Evolutionary conservation across 176 grass and related monocot species (phyloP).

Genomic region (Cenchrus fungigraminus): DNA sequence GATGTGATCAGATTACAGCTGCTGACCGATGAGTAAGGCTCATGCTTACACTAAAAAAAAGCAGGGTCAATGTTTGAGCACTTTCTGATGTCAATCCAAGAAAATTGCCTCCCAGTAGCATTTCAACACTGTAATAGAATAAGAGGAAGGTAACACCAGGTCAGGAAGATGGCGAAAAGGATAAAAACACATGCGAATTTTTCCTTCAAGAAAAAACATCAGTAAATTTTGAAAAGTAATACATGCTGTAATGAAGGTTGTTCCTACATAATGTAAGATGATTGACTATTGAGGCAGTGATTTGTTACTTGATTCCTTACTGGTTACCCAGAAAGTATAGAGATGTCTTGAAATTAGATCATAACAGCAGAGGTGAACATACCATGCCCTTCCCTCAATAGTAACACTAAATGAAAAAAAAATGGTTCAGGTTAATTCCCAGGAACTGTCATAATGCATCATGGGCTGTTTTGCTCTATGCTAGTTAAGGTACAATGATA

Average conservation of each 20-base stretch:
- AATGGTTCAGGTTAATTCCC: not conserved
- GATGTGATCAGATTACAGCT: not conserved
- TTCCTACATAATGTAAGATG: not conserved
- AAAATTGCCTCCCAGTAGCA: not conserved
- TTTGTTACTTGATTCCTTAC: not conserved
- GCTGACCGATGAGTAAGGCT: not conserved
- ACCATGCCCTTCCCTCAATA: not conserved
- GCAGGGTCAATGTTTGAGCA: not conserved
- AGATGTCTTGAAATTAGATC: not conserved
- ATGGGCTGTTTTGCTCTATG: not conserved
- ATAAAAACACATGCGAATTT: not conserved
- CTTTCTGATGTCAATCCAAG: constrained; percentile 1
- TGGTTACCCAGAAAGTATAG: not conserved
- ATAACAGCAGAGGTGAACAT: not conserved
- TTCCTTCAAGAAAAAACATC: not conserved
- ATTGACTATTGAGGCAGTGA: not conserved
- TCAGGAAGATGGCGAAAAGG: not conserved
- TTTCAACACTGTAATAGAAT: not conserved
- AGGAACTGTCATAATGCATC: not conserved
- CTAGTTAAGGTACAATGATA: not conserved
- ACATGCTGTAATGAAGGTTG: not conserved
- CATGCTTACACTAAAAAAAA: not conserved
- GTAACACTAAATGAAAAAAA: not conserved
- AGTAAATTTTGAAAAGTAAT: not conserved
- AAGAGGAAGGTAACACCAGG: constrained; percentile 10